Evolutionary conservation across 1,284 basidiomycete genomes (phyloP), one percentile per base, ranked within the genome.

Genomic region (Jaminaea rosea): DNA sequence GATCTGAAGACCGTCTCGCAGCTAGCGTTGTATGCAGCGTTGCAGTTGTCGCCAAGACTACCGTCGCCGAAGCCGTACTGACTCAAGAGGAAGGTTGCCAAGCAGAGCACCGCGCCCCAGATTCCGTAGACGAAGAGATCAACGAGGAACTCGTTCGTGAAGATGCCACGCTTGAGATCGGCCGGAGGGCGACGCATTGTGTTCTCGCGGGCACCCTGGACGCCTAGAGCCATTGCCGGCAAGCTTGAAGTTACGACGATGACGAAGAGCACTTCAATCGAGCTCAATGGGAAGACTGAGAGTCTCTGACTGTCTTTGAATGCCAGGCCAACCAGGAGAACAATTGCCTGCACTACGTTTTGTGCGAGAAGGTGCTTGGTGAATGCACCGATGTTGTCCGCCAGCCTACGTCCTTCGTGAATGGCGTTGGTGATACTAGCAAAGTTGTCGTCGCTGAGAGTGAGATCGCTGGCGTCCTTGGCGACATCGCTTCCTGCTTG

Each of bases 401-500:
- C 78, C 49, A 80, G 63, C 41, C 77, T 76, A 47, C 84, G 80
- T 23, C 84, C 84, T 66, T 85, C 83, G 54, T 79, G 76, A 59
- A 86, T 80, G 9, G 84, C 84, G 51, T 80, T 79, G 19, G 80
- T 80, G 62, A 85, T 85, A 21, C 81, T 82, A 36, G 82, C 81
- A 69, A 86, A 86, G 75, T 86, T 84, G 76, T 86, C 83, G 66
- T 85, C 82, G 27, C 81, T 80, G 47, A 85, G 76, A 0, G 85
- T 83, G 45, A 85, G 76, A 67, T 83, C 82, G 15, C 81, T 78
- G 5, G 78, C 77, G 52, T 78, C 77, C 67, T 79, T 79, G 37
- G 65, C 67, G 2, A 73, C 65, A 29, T 72, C 64, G 36, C 60
- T 62, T 2, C 66, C 64, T 37, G 63, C 66, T 55, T 62, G 59